Evolutionary conservation across 768 basidiomycete genomes (phyloP), one percentile per base, ranked within the genome.

Genomic region (Macrolepiota albuminosa): DNA sequence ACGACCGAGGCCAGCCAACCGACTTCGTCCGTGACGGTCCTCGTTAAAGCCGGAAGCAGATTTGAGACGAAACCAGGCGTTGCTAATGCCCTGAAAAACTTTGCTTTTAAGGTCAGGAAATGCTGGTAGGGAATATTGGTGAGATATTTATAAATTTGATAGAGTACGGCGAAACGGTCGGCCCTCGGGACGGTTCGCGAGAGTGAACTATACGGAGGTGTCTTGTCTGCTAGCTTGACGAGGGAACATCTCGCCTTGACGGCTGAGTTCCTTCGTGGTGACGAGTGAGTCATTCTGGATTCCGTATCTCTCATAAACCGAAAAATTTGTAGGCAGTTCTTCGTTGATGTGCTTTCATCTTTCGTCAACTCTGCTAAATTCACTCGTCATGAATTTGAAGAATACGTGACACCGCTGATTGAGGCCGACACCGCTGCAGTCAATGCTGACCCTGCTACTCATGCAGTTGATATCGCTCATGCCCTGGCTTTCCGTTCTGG

Each of bases 31-130:
- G 84, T 99, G 70, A 93, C 94, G 53, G 80, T 98, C 68, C 83
- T 96, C 63, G 85, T 97, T 73, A 96, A 95, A 75, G 96, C 93
- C 58, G 96, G 96, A 57, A 87, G 87, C 69, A 81, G 97, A 68
- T 95, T 86, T 72, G 91, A 99, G 80, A 75, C 85, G 63, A 88
- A 88, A 70, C 85, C 93, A 46, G 96, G 96, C 67, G 85, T 94
- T 60, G 95, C 96, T 2, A 92, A 96, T 78, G 88, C 86, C 62
- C 82, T 98, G 74, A 97, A 97, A 84, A 95, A 94, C 85, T 98
- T 95, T 83, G 89, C 95, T 61, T 98, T 96, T 87, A 98, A 97
- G 90, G 96, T 98, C 70, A 33, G 48, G 13, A 50, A 51, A 5
- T 56, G 37, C 21, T 24, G 26, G 34, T 34, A 24, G 53, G 54